A percentile compares a stretch with the other conserved stretches of the same genome.
phyloP scores from a whole-genome alignment of 352 stramenopile genomes.

The Pythium angustatum region DNA sequence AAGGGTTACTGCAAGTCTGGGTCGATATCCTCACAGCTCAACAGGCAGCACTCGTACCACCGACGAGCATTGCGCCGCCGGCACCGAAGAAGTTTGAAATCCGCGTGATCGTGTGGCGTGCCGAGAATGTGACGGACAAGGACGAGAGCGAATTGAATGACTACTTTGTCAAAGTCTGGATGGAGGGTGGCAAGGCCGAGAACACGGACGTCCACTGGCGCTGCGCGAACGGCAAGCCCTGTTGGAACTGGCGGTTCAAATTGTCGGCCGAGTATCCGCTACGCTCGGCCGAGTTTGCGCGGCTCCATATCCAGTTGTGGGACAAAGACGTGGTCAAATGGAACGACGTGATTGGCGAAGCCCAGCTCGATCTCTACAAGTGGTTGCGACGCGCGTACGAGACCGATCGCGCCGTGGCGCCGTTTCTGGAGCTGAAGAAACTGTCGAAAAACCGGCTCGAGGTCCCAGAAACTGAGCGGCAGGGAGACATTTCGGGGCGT shows the following conservation, averaged over 20 bases:
- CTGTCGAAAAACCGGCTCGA: constrained; percentile 12
- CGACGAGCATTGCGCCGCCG: constrained; percentile 71
- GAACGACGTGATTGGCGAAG: constrained; percentile 90
- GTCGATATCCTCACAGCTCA: constrained; percentile 88
- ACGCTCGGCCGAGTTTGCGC: constrained; percentile 74
- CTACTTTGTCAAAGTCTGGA: constrained; percentile 91
- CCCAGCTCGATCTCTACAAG: constrained; percentile 83
- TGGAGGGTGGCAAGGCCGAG: constrained; percentile 64
- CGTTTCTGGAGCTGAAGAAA: constrained; percentile 66
- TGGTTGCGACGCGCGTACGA: constrained; percentile 72
- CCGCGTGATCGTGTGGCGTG: constrained; percentile 89
- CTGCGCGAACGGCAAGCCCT: constrained; percentile 86
- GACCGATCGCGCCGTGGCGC: constrained; percentile 50
- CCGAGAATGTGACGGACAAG: constrained; percentile 78
- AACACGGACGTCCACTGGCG: constrained; percentile 92
- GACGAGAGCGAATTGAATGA: constrained; percentile 86
- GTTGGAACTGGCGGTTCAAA: constrained; percentile 93
- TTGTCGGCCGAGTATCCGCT: constrained; percentile 83
- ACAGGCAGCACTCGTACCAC: constrained; percentile 61
- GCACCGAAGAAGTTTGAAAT: constrained; percentile 80
- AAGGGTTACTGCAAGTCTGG: constrained; percentile 82
- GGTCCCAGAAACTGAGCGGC: not conserved
- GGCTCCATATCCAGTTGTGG: constrained; percentile 92
- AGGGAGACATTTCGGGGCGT: not conserved
- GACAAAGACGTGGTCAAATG: constrained; percentile 93